phyloP scores from a whole-genome alignment of 1,284 basidiomycete species.

The Erythrobasidium hasegawianum region DNA sequence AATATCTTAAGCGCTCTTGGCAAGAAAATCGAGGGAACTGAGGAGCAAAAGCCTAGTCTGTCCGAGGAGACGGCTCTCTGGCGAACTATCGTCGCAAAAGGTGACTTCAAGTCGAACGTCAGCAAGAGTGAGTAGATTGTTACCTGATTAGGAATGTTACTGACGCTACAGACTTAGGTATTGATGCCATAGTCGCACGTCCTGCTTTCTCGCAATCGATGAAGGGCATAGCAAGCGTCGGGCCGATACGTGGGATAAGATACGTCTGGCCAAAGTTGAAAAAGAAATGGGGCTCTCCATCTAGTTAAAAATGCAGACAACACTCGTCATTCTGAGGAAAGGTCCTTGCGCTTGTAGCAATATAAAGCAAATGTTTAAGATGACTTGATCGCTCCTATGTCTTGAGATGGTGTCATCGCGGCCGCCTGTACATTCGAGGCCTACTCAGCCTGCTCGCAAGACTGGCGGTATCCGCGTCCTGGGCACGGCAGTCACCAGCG shows the following conservation, averaged over 20 bases:
- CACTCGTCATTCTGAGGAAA: neutral
- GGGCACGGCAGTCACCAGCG: neutral
- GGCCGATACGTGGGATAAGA: constrained; percentile 68
- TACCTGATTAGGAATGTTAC: neutral
- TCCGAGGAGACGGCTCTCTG: constrained; percentile 70
- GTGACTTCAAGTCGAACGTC: constrained; percentile 58
- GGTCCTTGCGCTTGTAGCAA: neutral
- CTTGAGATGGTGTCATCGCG: neutral
- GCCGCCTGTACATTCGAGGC: neutral
- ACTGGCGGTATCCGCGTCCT: constrained; percentile 7
- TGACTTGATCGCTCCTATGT: too few relatives aligned
- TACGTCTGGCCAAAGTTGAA: constrained; percentile 72
- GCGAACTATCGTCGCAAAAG: constrained; percentile 65
- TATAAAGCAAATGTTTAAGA: neutral
- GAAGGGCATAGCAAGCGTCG: constrained; percentile 82
- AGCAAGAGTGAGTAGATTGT: constrained; percentile 56
- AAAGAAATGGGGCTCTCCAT: constrained; percentile 54
- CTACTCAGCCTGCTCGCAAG: neutral
- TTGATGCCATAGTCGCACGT: constrained; percentile 69
- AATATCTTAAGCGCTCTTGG: constrained; percentile 39
- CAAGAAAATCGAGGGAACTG: neutral
- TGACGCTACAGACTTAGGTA: constrained; percentile 56
- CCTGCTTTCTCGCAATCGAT: constrained; percentile 78
- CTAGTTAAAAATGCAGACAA: constrained; percentile 3
- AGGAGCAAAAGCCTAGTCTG: constrained; percentile 23